Percentiles rank a stretch among this genome's conserved stretches.
Evolutionary conservation across 139 green algal species (phyloP).

Genomic region (Chlorella sp.): DNA sequence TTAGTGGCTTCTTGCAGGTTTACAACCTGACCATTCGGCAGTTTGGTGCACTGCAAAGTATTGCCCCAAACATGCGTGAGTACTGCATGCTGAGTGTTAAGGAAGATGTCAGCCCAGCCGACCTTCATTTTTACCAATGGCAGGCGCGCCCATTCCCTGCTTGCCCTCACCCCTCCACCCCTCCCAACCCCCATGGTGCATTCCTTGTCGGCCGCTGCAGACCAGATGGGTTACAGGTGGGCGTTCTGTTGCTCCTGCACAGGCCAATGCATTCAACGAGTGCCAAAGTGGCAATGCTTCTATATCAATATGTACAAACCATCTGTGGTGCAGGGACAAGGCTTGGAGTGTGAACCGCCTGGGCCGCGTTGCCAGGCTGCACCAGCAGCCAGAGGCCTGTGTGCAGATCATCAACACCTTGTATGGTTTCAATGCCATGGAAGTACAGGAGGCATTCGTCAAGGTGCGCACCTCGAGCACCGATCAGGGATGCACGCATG

Average conservation of each 20-base stretch:
- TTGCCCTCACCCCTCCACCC: too few species aligned
- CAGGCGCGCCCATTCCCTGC: too few species aligned
- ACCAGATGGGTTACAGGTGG: conserved; percentile 70
- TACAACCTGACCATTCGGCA: conserved; percentile 96
- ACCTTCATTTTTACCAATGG: too few species aligned
- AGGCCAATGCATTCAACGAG: too few species aligned
- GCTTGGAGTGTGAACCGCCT: conserved; percentile 96
- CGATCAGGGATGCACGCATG: too few species aligned
- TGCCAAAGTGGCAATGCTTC: neutral
- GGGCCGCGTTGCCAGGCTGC: conserved; percentile 81
- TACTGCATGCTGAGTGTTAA: too few species aligned
- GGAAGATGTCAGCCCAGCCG: too few species aligned
- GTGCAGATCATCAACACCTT: conserved; percentile 87
- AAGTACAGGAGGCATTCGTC: conserved; percentile 98
- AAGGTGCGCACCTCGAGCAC: conserved; percentile 75
- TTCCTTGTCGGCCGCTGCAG: too few species aligned
- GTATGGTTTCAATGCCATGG: conserved; percentile 97
- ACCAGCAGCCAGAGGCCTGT: conserved; percentile 61
- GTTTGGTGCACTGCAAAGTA: conserved; percentile 66
- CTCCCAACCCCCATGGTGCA: too few species aligned
- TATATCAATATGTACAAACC: neutral
- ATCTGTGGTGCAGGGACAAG: conserved; percentile 73
- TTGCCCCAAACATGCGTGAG: conserved; percentile 64
- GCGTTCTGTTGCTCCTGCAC: neutral
- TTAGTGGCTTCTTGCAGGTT: conserved; percentile 50